phyloP scores from a whole-genome alignment of 192 early-diverging fungal species.

The Podila clonocystis region DNA sequence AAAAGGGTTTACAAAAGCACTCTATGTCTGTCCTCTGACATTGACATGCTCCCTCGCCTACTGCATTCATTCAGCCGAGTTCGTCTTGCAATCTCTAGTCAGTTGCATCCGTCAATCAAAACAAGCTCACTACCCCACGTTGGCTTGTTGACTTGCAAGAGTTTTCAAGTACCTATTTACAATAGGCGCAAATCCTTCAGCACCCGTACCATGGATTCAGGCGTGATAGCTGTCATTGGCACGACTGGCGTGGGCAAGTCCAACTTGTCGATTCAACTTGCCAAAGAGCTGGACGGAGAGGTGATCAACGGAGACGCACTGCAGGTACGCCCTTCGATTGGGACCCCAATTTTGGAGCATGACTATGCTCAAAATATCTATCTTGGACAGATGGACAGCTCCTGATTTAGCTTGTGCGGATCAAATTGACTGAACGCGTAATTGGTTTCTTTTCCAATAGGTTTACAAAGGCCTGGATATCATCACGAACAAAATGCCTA shows the following conservation, averaged over 20 bases:
- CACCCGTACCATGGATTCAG: slow-evolving; percentile 33
- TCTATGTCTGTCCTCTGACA: slow-evolving; percentile 13
- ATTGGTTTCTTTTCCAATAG: slow-evolving; percentile 33
- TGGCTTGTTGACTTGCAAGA: no score
- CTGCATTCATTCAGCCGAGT: no score
- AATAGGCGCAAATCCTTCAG: no score
- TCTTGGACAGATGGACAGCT: neutral
- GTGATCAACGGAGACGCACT: slow-evolving; percentile 96
- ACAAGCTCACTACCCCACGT: no score
- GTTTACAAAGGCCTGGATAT: slow-evolving; percentile 93
- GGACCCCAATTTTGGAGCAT: neutral
- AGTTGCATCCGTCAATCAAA: no score
- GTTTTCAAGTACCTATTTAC: no score
- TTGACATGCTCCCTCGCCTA: neutral
- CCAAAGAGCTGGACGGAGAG: slow-evolving; percentile 83
- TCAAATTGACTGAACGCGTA: neutral
- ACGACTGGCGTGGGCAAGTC: slow-evolving; percentile 99
- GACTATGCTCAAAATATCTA: neutral
- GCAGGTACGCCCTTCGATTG: slow-evolving; percentile 66
- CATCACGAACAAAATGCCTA: slow-evolving; percentile 93
- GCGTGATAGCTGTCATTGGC: slow-evolving; percentile 74
- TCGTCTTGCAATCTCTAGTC: no score
- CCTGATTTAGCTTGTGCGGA: no score
- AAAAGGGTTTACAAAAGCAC: neutral
- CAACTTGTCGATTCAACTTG: slow-evolving; percentile 89